Base-by-base conservation (phyloP, 1,284 basidiomycete species). In the Fistulinella cinereoalba region DNA sequence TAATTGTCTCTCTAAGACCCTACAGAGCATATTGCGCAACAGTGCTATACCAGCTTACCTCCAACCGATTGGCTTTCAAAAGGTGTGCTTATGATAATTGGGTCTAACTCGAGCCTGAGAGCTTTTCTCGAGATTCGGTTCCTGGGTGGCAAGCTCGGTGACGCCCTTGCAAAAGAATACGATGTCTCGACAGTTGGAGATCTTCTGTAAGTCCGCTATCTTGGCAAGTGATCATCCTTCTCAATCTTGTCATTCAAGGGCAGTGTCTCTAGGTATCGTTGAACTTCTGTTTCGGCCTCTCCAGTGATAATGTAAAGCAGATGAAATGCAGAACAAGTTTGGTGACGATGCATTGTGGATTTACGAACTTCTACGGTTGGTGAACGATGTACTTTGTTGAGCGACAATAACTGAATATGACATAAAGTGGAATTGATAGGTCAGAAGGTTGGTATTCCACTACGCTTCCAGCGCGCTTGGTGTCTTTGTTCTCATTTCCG, bases 141-240 rank as follows among this genome's bases (percentile, higher is more conserved):
- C 57, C 73, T 99, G 0, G 96, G 96, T 1, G 96, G 97, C 6
- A 99, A 99, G 68, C 80, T 99, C 0, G 96, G 97, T 1, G 79
- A 83, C 40, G 86, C 92, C 1, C 75, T 99, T 25, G 91, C 91
- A 0, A 80, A 85, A 48, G 88, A 93, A 61, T 98, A 91, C 62
- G 87, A 88, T 55, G 92, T 83, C 7, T 87, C 87, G 11, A 94
- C 88, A 1, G 93, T 98, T 1, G 86, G 84, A 1, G 95, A 98
- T 61, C 73, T 97, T 46, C 68, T 94, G 92, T 92, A 56, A 49
- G 77, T 63, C 38, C 31, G 23, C 42, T 32, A 16, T n/a, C 19
- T 22, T 36, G n/a, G 8, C 7, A 11, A 29, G 29, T 24, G 4
- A 24, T 37, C 9, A 12, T 23, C 21, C 6, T 10, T 40, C 19